These are phyloP conservation scores for Pythium vanterpoolii DNA, from an alignment of 352 stramenopile species.

Conservation along the genomic window DNA sequence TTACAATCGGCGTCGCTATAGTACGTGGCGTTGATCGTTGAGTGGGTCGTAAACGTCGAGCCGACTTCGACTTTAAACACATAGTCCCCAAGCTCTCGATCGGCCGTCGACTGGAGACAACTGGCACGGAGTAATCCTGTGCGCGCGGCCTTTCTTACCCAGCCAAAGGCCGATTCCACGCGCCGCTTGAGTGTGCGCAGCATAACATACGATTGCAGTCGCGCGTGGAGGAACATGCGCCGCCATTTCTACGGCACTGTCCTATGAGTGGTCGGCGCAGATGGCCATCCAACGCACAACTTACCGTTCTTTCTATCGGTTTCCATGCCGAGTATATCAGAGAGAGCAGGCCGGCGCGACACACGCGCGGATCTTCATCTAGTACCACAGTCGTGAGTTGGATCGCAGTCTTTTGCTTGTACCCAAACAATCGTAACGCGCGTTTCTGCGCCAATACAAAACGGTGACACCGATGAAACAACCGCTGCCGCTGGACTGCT, in stretches of 20 bases:
- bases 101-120: conserved; percentile 33
- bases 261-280: background rate
- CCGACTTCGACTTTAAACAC: conserved; percentile 64
- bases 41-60: conserved; percentile 44
- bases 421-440: conserved; percentile 63
- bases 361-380: conserved; percentile 42
- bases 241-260: conserved; percentile 39
- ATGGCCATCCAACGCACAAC: background rate
- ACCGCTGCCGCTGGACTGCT: conserved; percentile 35
- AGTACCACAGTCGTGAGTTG: conserved; percentile 32
- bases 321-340: conserved; percentile 50
- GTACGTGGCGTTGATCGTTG: conserved; percentile 53
- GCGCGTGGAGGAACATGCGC: conserved; percentile 28
- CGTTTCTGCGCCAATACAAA: conserved; percentile 43
- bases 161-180: conserved; percentile 29
- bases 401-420: conserved; percentile 46
- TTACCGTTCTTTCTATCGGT: conserved; percentile 35
- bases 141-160: conserved; percentile 30
- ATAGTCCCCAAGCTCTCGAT: conserved; percentile 54
- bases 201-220: conserved; percentile 33
- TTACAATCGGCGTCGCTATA: conserved; percentile 71
- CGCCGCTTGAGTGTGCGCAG: conserved; percentile 31
- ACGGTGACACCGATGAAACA: conserved; percentile 39
- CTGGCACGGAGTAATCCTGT: conserved; percentile 46
- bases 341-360: conserved; percentile 38